Evolutionary conservation across 495 filamentous ascomycete species (phyloP).

Genomic region (Neurospora terricola): DNA sequence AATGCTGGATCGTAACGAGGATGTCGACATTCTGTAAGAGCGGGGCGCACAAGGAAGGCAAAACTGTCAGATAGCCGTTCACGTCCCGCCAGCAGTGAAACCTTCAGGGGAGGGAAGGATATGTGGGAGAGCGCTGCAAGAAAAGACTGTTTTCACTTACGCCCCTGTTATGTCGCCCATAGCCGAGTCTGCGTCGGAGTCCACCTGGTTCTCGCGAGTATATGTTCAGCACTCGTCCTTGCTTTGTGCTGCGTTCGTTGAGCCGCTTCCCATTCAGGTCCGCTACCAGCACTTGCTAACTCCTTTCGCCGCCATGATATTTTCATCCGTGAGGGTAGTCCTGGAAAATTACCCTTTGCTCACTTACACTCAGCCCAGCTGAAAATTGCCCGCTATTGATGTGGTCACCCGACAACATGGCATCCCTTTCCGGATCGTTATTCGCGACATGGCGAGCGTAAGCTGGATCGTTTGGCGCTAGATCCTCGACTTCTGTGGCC

Average conservation of each 20-base stretch:
- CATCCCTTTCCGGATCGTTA: not conserved
- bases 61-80: not conserved
- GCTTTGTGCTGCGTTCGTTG: not conserved
- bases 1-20: conserved; percentile 7
- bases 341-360: not conserved
- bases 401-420: not conserved
- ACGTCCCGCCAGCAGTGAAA: not conserved
- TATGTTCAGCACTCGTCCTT: not conserved
- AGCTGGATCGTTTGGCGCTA: not conserved
- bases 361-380: conserved; percentile 5
- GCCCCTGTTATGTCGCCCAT: conserved; percentile 1
- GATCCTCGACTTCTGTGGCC: not conserved
- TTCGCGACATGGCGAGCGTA: conserved; percentile 4
- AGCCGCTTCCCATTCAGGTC: not conserved
- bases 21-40: conserved; percentile 2
- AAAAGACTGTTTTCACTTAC: not conserved
- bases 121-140: not conserved
- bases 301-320: not conserved
- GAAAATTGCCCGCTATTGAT: not conserved
- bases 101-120: not conserved
- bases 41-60: not conserved
- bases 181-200: conserved; percentile 5
- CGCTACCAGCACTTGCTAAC: not conserved
- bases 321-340: not conserved
- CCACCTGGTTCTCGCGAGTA: not conserved